These are phyloP conservation scores for Alternaria incomplexa DNA, from an alignment of 2,329 filamentous ascomycete species.

Conservation along the genomic window DNA sequence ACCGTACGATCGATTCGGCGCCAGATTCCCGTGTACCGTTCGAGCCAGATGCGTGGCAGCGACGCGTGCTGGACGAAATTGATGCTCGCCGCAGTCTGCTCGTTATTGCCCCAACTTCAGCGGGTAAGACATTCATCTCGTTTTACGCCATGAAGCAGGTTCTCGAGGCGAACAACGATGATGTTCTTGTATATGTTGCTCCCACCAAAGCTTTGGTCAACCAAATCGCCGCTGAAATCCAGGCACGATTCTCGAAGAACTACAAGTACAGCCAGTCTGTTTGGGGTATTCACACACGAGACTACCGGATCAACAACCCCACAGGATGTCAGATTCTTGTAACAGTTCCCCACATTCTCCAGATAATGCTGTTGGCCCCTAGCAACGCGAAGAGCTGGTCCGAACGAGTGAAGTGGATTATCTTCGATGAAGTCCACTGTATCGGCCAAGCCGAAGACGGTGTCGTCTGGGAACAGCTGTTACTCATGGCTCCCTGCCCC, in stretches of 20 bases:
- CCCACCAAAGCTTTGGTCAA: conserved; percentile 84
- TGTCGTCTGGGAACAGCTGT: conserved; percentile 77
- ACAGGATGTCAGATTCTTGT: conserved; percentile 76
- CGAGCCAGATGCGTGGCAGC: conserved; percentile 77
- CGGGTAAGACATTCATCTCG: conserved; percentile 83
- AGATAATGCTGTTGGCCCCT: conserved; percentile 73
- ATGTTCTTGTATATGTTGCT: conserved; percentile 77
- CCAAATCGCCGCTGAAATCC: conserved; percentile 80
- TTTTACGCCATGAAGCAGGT: conserved; percentile 85
- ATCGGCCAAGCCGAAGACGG: conserved; percentile 80
- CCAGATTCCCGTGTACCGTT: conserved; percentile 74
- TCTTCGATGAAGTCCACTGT: conserved; percentile 83
- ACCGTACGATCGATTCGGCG: conserved; percentile 72
- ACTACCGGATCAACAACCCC: conserved; percentile 76
- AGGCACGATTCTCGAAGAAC: conserved; percentile 74
- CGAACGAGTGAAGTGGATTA: conserved; percentile 72
- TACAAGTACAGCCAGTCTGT: conserved; percentile 68
- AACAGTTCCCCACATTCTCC: conserved; percentile 78
- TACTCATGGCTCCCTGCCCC: conserved; percentile 75
- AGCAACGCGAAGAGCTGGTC: conserved; percentile 74
- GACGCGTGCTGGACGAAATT: conserved; percentile 73
- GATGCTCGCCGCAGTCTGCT: conserved; percentile 74
- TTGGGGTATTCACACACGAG: conserved; percentile 79
- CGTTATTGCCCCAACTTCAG: conserved; percentile 77
- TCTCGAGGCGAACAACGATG: conserved; percentile 70